Conservation (phyloP, 2,329 filamentous ascomycete species). For the Penicillium sp. region DNA sequence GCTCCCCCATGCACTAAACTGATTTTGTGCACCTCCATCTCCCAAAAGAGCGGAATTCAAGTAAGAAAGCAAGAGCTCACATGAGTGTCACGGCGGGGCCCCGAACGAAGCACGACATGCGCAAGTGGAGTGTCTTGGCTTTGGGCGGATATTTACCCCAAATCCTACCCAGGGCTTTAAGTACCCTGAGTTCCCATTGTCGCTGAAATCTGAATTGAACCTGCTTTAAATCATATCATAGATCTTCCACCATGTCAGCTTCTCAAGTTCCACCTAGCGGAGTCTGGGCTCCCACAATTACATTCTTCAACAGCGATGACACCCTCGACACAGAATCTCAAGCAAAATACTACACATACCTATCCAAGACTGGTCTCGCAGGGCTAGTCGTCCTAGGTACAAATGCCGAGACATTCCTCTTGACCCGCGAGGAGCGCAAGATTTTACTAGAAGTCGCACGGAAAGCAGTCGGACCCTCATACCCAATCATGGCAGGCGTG, state of each 20-base stretch:
- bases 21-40: not conserved
- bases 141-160: not conserved
- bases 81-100: not conserved
- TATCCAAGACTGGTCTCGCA: slow-evolving; percentile 51
- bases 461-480: slow-evolving; percentile 51
- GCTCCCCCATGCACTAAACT: not conserved
- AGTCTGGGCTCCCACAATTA: slow-evolving; percentile 56
- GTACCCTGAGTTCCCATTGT: not conserved
- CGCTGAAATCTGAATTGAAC: too few relatives aligned
- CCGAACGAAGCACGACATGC: not conserved
- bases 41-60: not conserved
- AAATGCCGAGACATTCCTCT: slow-evolving; percentile 57
- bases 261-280: slow-evolving; percentile 37
- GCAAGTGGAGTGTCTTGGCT: not conserved
- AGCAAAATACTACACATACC: slow-evolving; percentile 53
- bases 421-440: slow-evolving; percentile 59
- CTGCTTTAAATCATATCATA: not conserved
- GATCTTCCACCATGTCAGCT: slow-evolving; percentile 65
- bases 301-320: slow-evolving; percentile 56
- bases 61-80: not conserved
- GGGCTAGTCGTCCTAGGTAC: slow-evolving; percentile 58
- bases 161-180: not conserved
- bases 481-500: slow-evolving; percentile 63
- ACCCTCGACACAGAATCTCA: slow-evolving; percentile 51
- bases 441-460: slow-evolving; percentile 59